Conservation (phyloP, 208 protist species). For the Trypanosoma avium region DNA sequence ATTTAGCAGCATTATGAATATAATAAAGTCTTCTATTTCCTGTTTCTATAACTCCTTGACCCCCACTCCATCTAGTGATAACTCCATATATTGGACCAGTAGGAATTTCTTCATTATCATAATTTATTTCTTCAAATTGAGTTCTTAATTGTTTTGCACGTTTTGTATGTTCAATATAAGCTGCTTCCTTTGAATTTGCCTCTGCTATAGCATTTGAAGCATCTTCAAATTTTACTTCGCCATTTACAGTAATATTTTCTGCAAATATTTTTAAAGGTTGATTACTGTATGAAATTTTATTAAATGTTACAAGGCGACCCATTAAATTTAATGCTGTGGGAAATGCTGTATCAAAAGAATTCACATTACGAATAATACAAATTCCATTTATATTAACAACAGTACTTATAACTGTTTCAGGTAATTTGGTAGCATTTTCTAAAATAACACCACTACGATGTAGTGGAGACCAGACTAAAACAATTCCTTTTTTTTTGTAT, state of each 20-base stretch:
- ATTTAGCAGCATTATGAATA: constrained; percentile 69
- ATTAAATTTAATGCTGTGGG: constrained; percentile 69
- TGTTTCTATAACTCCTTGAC: constrained; percentile 78
- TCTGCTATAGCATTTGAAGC: constrained; percentile 39
- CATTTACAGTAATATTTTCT: constrained; percentile 63
- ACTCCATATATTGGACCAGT: constrained; percentile 68
- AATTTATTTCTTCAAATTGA: constrained; percentile 15
- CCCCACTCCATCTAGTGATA: constrained; percentile 88
- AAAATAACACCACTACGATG: constrained; percentile 78
- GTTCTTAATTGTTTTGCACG: constrained; percentile 24
- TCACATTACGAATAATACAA: constrained; percentile 77
- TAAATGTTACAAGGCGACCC: constrained; percentile 60
- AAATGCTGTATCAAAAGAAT: constrained; percentile 78
- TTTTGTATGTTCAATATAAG: constrained; percentile 24
- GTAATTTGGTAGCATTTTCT: constrained; percentile 28
- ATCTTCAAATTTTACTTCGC: constrained; percentile 48
- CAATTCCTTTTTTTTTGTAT: constrained; percentile 32
- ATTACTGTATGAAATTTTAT: constrained; percentile 62
- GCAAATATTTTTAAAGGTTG: constrained; percentile 64
- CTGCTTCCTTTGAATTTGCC: constrained; percentile 38
- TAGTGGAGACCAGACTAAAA: constrained; percentile 73
- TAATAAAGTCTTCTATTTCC: constrained; percentile 70
- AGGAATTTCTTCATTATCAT: constrained; percentile 30
- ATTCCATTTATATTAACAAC: constrained; percentile 14
- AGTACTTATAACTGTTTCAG: constrained; percentile 5